Evolutionary conservation across 2,329 filamentous ascomycete species (phyloP).

Genomic region (Penicillium hordei): DNA sequence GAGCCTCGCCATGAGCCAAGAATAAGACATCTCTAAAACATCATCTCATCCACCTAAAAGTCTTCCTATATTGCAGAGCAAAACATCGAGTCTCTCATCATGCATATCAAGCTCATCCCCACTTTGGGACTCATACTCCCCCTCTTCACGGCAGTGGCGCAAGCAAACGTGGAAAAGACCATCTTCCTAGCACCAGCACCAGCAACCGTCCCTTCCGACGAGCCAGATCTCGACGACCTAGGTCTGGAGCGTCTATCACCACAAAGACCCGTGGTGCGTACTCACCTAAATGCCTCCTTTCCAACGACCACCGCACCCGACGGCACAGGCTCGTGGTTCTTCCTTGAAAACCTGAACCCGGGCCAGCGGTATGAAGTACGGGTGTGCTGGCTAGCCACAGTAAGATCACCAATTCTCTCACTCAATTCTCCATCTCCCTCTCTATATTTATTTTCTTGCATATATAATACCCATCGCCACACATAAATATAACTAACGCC

Average conservation of each 20-base stretch:
- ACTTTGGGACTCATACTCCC: constrained; percentile 18
- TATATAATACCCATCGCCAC: background rate
- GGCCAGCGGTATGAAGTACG: constrained; percentile 84
- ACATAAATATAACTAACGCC: constrained; percentile 16
- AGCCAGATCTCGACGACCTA: constrained; percentile 60
- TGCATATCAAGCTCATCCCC: constrained; percentile 15
- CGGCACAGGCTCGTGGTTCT: constrained; percentile 73
- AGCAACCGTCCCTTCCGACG: constrained; percentile 56
- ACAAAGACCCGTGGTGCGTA: constrained; percentile 56
- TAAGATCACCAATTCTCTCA: constrained; percentile 49
- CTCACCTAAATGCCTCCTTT: constrained; percentile 67
- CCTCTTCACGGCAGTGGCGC: constrained; percentile 16
- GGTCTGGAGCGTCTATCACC: constrained; percentile 66
- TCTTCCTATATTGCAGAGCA: background rate
- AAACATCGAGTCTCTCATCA: background rate
- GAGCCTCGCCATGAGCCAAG: background rate
- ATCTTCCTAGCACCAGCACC: constrained; percentile 75
- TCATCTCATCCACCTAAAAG: background rate
- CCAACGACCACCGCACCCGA: constrained; percentile 54
- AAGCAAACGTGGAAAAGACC: constrained; percentile 84
- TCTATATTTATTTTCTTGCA: background rate
- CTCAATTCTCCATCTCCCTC: background rate
- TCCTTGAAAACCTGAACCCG: constrained; percentile 68
- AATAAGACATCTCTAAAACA: constrained; percentile 4
- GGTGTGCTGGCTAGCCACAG: constrained; percentile 89